Evolutionary conservation across 2,329 filamentous ascomycete genomes (phyloP), one percentile per base, ranked within the genome.

Genomic region (Immersiporthe knoxdaviesiana): DNA sequence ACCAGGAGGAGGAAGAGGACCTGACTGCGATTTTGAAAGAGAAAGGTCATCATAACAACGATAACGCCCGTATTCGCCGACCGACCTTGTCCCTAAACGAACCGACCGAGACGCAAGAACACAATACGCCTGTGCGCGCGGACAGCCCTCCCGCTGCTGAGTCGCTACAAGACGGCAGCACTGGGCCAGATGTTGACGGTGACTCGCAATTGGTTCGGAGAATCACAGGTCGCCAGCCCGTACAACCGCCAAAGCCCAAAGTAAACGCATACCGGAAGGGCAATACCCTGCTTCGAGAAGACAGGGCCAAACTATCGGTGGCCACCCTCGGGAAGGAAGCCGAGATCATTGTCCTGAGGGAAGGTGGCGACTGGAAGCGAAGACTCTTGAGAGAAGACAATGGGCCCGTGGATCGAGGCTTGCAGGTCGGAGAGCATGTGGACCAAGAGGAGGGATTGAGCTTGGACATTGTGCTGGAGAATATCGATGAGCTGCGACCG

Each of bases 401-500:
- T 14, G 56, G 11, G 18, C 27, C 54, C 56, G 52, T 35, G n/a
- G 47, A 12, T 2, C 10, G n/a, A 12, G 63, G 24, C 65, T 8
- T 69, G 32, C 54, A 12, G 6, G 10, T 69, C 1, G 64, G 62
- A 63, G 69, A 71, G 16, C 30, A 56, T 12, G 21, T 67, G 12
- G 72, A 74, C 12, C 73, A 78, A 39, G 72, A 70, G 2, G 71
- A 72, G 3, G 74, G 77, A 21, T n/a, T 52, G 41, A 62, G 66
- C 16, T 2, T 64, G 2, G 75, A 80, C 24, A 81, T 86, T 56
- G 76, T 82, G 1, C 74, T 79, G 63, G 74, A 76, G 3, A 84
- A 85, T 68, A 82, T 89, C 24, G 78, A 87, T 41, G 81, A 82
- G 67, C 74, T 88, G 44, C 80, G 80, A 50, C 87, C 86, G 1